Base-by-base conservation (phyloP, 75 land plant genomes). In the Cryptomeria japonica region DNA sequence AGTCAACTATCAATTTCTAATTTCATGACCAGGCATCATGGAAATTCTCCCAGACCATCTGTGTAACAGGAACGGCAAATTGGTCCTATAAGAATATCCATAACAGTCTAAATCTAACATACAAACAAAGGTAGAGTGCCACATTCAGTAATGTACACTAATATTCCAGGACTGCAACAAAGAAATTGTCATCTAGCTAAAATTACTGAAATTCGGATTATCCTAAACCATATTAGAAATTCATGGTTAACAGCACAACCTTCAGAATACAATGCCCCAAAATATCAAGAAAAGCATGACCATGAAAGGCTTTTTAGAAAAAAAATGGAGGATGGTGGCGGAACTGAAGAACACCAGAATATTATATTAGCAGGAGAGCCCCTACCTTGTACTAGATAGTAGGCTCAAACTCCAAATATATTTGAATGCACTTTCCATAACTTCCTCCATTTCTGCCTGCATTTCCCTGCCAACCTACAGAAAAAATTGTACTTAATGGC, bases 361-460 rank as follows among this genome's bases (percentile, higher is more conserved):
- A 79, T 6, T 38, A 42, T 41, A 78, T 79, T 64, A 64, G 70
- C 70, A 79, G 44, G 28, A 79, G 46, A 39, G 44, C 31, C n/a
- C 22, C 82, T 41, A 39, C 25, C 82, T 39, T 79, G 46, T 2
- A 78, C 18, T 79, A 79, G n/a, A 15, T 41, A 39, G 16, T 39
- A 79, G 42, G 28, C 16, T 79, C 70, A 64, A 41, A 25, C 11
- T 39, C 37, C 70, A 64, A 41, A 41, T 1, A 64, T 25, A 28
- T 64, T 64, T 25, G n/a, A 79, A 79, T 39, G 82, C 46, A 79
- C 41, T 38, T 41, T 79, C n/a, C 46, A 79, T 79, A 19, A 39
- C 5, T 28, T 46, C 84, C 84, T 82, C 16, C 31, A 82, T 12
- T 42, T 82, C 84, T 46, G 51, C 84, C 84, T 82, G 84, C 84